These are phyloP conservation scores for Diaporthe vaccinii DNA, from an alignment of 2,329 filamentous ascomycete genomes.

Conservation along the genomic window DNA sequence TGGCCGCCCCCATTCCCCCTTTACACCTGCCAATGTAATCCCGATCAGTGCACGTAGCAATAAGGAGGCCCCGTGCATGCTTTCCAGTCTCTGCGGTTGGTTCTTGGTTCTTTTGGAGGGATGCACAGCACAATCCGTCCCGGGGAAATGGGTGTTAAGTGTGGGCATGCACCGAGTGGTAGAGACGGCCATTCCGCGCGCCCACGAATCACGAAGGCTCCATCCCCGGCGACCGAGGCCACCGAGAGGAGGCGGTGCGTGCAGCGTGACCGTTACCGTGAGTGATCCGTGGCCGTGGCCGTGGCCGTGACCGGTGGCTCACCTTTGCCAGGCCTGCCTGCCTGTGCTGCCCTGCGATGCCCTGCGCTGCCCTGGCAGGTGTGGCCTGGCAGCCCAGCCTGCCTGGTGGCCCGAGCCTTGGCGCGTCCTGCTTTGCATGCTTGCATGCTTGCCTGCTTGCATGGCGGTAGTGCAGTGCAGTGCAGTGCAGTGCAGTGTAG, in stretches of 20 bases:
- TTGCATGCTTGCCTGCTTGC: neutral
- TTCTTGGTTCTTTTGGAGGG: neutral
- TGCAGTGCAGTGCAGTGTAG: neutral
- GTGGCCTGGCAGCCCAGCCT: too few species aligned
- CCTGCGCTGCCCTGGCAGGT: neutral
- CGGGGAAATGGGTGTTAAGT: constrained; percentile 1
- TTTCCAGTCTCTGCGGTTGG: neutral
- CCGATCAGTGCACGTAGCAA: neutral
- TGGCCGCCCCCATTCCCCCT: neutral
- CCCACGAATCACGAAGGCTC: constrained; percentile 22
- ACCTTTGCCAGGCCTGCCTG: neutral
- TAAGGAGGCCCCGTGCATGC: neutral
- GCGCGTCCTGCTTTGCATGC: neutral
- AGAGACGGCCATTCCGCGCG: constrained; percentile 12
- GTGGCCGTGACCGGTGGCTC: constrained; percentile 2
- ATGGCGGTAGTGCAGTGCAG: neutral
- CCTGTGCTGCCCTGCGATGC: neutral
- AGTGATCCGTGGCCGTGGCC: neutral
- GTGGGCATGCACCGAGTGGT: neutral
- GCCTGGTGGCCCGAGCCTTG: constrained; percentile 2
- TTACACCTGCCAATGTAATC: neutral
- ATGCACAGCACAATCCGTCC: constrained; percentile 1
- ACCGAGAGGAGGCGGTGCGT: constrained; percentile 20
- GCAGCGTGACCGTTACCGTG: constrained; percentile 1
- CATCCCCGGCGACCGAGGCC: constrained; percentile 8